Percentiles rank a stretch among this genome's conserved stretches.
Evolutionary conservation across 257 asterid species (phyloP).

Genomic region (Solanum bukasovii): DNA sequence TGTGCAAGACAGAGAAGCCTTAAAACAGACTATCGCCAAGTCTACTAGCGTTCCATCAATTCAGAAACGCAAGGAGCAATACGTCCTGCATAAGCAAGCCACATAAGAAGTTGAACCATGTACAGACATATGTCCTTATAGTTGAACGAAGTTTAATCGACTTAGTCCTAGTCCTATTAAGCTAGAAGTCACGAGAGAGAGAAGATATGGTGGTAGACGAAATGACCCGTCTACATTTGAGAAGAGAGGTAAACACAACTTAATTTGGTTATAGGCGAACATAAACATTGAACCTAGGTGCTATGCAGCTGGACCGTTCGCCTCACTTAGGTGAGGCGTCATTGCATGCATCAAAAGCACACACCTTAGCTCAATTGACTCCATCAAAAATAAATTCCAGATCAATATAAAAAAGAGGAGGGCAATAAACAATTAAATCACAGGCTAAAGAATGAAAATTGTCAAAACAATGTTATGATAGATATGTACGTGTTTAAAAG

Average conservation of each 20-base stretch:
- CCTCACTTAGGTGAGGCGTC: background rate
- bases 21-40: background rate
- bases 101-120: background rate
- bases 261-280: background rate
- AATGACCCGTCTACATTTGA: background rate
- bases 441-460: background rate
- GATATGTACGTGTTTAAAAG: background rate
- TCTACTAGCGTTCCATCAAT: background rate
- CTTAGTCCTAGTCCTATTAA: background rate
- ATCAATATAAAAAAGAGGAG: background rate
- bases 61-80: background rate
- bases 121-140: background rate
- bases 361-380: background rate
- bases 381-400: background rate
- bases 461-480: background rate
- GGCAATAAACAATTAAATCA: background rate
- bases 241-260: background rate
- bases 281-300: background rate
- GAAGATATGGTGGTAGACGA: background rate
- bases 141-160: background rate
- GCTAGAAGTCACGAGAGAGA: background rate
- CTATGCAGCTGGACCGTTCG: background rate
- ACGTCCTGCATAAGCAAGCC: background rate
- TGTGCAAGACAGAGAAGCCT: background rate
- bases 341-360: background rate